Conservation (phyloP, 345 rosid species). For the Eucalyptus tenuipes region DNA sequence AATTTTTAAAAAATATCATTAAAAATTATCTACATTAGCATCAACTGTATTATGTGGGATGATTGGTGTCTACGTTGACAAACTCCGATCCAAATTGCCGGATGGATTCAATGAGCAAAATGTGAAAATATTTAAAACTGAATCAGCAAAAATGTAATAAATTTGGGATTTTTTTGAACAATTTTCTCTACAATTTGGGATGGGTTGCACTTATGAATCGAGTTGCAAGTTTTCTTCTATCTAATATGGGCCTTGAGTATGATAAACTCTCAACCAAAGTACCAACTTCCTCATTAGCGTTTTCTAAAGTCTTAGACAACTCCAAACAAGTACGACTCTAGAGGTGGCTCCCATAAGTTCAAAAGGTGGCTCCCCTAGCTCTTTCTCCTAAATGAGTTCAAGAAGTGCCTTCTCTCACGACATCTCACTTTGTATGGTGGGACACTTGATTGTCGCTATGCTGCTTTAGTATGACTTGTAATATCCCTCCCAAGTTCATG, state of each 20-base stretch:
- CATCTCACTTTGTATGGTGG: neutral
- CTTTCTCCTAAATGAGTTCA: neutral
- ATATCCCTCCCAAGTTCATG: neutral
- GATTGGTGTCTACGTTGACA: too few species aligned
- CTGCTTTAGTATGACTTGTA: neutral
- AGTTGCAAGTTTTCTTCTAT: neutral
- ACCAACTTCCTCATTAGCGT: neutral
- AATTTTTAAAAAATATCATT: too few species aligned
- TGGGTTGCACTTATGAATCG: neutral
- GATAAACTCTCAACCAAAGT: neutral
- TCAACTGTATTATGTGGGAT: fast-evolving
- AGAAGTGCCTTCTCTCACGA: neutral
- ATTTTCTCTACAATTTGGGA: neutral
- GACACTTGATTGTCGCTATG: neutral
- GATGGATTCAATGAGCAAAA: too few species aligned
- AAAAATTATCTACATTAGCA: too few species aligned
- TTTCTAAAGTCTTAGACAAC: neutral
- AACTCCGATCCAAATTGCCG: fast-evolving
- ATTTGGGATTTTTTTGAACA: too few species aligned
- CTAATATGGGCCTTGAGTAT: neutral
- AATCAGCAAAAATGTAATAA: too few species aligned
- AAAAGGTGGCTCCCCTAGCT: neutral
- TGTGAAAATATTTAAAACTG: too few species aligned
- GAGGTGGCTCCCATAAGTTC: neutral
- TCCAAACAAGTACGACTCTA: neutral